Evolutionary conservation across 2,329 filamentous ascomycete species (phyloP), one percentile per base, ranked within the genome.

Genomic region (Aspergillus eucalypticola): DNA sequence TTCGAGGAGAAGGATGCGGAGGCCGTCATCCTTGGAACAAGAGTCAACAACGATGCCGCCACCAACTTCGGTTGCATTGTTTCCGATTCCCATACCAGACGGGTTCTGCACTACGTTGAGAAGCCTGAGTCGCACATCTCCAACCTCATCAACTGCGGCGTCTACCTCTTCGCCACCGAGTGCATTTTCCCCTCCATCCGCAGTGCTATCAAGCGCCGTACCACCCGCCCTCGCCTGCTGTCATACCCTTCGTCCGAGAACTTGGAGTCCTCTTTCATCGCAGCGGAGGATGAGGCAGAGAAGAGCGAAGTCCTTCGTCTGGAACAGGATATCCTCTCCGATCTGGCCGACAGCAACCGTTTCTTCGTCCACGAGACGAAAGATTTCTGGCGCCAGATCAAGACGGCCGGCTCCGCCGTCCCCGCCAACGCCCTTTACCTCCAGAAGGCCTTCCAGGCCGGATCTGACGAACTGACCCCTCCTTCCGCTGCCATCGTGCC

Each of bases 371-470:
- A 96, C 77, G 95, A 99, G 82, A 98, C 94, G 67, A 96, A 96
- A 82, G 95, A 98, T 77, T 99, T 99, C 79, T 99, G 95, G 95
- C 92, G 95, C 70, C 95, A 99, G 83, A 98, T 99, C 86, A 99
- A 99, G 86, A 97, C 95, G 1, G 95, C 95, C 61, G 95, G 95
- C 61, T 98, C 94, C 5, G 95, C 95, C 53, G 92, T 99, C 27
- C 95, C 95, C 15, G 95, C 95, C 64, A 98, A 98, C 73, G 95
- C 95, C 13, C 86, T 99, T 35, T 99, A 99, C 80, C 87, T 99
- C 57, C 92, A 96, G 76, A 92, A 97, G 82, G 94, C 95, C 19
- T 90, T 90, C 82, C 94, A 98, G 79, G 85, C 83, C 48, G 87
- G 88, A 67, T 92, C 91, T 41, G 83, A 87, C 56, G 94, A 97